Evolutionary conservation across 2,329 filamentous ascomycete genomes (phyloP), one percentile per base, ranked within the genome.

Genomic region (Colletotrichum shisoi): DNA sequence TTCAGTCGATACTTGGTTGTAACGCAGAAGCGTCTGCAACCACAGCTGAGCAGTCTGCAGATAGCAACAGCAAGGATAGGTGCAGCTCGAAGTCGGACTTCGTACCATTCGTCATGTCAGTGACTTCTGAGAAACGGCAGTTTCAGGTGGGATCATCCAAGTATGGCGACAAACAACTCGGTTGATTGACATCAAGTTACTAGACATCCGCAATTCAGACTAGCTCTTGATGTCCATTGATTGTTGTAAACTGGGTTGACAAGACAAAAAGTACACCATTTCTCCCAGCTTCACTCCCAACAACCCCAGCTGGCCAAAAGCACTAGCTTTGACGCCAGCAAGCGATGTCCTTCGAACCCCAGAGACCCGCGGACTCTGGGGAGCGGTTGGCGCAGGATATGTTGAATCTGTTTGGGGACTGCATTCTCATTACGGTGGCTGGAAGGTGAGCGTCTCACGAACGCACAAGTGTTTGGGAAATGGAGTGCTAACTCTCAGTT

Each of bases 351-450:
- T 66, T n/a, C 6, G 4, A 21, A 24, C 8, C 2, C 27, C 37
- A 6, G 39, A 40, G 39, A 44, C 58, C 17, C 15, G 24, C 17
- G 52, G 52, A 45, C 13, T 57, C 2, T 63, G 21, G 67, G 1
- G 27, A 62, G 3, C 68, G 37, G 40, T 72, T 57, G 6, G 42
- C 40, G n/a, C 71, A 74, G 49, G 71, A 74, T 11, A 69, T 63
- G 37, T 39, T 72, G 2, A 67, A 74, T 24, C 65, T 77, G 0
- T 57, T 71, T 3, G 74, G 71, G 2, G 75, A 77, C 44, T 71
- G 71, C 2, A 66, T 71, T 6, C 57, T 76, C 0, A 74, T 76
- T 15, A 67, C 73, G 0, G 71, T 76, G 4, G 74, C 76, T n/a
- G 75, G 76, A 49, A 76, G 74, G 75, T 75, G 52, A 49, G 63